phyloP scores from a whole-genome alignment of 2,329 filamentous ascomycete genomes.

The Cladobotryum mycophilum region DNA sequence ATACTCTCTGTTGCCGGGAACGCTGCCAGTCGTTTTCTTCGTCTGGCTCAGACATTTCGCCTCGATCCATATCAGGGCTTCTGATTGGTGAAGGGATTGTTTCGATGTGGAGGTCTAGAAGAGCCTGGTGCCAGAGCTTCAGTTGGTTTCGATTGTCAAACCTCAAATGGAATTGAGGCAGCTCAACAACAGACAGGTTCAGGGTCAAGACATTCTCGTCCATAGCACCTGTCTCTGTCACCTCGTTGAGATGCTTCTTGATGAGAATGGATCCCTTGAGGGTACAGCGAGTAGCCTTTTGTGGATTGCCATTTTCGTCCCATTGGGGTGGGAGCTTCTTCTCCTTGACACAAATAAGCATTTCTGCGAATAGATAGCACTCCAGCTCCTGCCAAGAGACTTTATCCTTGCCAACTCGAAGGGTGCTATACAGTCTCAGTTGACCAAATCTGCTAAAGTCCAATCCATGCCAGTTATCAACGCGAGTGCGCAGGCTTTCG shows the following conservation, averaged over 20 bases:
- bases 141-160: constrained; percentile 80
- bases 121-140: constrained; percentile 82
- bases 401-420: constrained; percentile 93
- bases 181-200: constrained; percentile 81
- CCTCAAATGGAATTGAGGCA: constrained; percentile 88
- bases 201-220: constrained; percentile 85
- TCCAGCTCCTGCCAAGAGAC: constrained; percentile 96
- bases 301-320: constrained; percentile 52
- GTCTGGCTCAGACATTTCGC: constrained; percentile 73
- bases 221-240: constrained; percentile 60
- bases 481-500: constrained; percentile 74
- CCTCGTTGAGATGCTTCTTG: constrained; percentile 92
- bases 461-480: constrained; percentile 97
- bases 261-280: constrained; percentile 97
- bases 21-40: constrained; percentile 78
- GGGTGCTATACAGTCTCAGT: constrained; percentile 78
- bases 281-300: constrained; percentile 70
- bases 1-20: constrained; percentile 59
- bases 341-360: constrained; percentile 99
- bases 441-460: constrained; percentile 92
- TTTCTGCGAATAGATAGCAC: constrained; percentile 94
- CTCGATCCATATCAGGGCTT: constrained; percentile 70
- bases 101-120: constrained; percentile 73
- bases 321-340: constrained; percentile 66
- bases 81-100: constrained; percentile 54